Evolutionary conservation across 1,284 basidiomycete species (phyloP).

Genomic region (Malassezia equina): DNA sequence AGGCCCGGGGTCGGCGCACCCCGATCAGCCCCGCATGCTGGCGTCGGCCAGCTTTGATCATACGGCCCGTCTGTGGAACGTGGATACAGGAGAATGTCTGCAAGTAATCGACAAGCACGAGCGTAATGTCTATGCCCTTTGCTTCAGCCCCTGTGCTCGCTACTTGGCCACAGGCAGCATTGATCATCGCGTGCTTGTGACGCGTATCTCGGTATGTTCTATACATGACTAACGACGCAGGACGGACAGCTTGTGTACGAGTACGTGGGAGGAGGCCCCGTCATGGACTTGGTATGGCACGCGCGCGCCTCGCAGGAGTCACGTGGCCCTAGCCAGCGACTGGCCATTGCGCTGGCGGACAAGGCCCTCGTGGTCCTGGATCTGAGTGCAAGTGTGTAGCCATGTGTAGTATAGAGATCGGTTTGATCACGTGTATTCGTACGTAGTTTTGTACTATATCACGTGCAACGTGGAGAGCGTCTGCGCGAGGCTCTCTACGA

Average conservation of each 20-base stretch:
- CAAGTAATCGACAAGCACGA: slow-evolving; percentile 37
- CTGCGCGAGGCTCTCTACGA: neutral
- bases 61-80: slow-evolving; percentile 45
- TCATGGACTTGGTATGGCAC: slow-evolving; percentile 23
- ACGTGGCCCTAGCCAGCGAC: slow-evolving; percentile 18
- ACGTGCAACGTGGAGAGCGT: slow-evolving; percentile 1
- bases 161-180: slow-evolving; percentile 44
- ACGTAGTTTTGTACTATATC: slow-evolving; percentile 6
- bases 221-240: neutral
- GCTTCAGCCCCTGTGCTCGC: slow-evolving; percentile 39
- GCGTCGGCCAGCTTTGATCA: slow-evolving; percentile 44
- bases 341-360: slow-evolving; percentile 40
- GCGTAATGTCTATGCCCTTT: slow-evolving; percentile 40
- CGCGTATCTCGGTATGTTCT: slow-evolving; percentile 24
- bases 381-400: slow-evolving; percentile 20
- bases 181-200: slow-evolving; percentile 36
- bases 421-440: slow-evolving; percentile 9
- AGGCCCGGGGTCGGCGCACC: slow-evolving; percentile 28
- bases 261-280: slow-evolving; percentile 17
- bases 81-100: slow-evolving; percentile 39
- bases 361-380: slow-evolving; percentile 35
- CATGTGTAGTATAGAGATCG: neutral
- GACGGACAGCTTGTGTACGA: slow-evolving; percentile 15
- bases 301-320: neutral
- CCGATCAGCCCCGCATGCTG: slow-evolving; percentile 38